phyloP scores from a whole-genome alignment of 2,329 filamentous ascomycete genomes.

The Eurotiales sp. region DNA sequence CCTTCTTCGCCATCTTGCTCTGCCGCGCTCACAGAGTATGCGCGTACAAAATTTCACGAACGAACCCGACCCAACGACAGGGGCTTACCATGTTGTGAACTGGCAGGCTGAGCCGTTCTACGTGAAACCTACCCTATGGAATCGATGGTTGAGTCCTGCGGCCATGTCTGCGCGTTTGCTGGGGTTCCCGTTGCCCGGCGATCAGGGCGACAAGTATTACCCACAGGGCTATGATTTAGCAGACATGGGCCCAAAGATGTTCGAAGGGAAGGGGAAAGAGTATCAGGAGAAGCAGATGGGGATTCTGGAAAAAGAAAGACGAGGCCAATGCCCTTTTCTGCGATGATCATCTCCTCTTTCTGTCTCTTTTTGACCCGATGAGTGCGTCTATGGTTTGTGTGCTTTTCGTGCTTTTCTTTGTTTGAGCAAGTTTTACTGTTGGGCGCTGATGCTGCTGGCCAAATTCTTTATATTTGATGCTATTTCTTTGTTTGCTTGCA shows the following conservation, averaged over 20 bases:
- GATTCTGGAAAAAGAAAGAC: conserved; percentile 35
- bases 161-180: conserved; percentile 49
- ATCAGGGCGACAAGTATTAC: conserved; percentile 44
- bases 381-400: no score
- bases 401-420: no score
- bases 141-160: conserved; percentile 56
- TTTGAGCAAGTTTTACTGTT: no score
- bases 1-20: conserved; percentile 54
- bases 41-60: conserved; percentile 41
- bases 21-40: conserved; percentile 52
- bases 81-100: conserved; percentile 46
- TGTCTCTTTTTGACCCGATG: not conserved
- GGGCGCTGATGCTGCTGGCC: no score
- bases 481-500: no score
- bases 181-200: conserved; percentile 47
- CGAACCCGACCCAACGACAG: conserved; percentile 51
- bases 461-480: no score
- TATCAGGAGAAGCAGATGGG: conserved; percentile 43
- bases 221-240: conserved; percentile 49
- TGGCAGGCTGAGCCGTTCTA: conserved; percentile 67
- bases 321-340: conserved; percentile 49
- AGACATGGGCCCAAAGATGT: conserved; percentile 60
- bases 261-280: conserved; percentile 51
- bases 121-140: conserved; percentile 56
- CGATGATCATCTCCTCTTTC: not conserved